A percentile compares a stretch with the other conserved stretches of the same genome.
Evolutionary conservation across 2,329 filamentous ascomycete species (phyloP).

Genomic region (Daldinia sp.): DNA sequence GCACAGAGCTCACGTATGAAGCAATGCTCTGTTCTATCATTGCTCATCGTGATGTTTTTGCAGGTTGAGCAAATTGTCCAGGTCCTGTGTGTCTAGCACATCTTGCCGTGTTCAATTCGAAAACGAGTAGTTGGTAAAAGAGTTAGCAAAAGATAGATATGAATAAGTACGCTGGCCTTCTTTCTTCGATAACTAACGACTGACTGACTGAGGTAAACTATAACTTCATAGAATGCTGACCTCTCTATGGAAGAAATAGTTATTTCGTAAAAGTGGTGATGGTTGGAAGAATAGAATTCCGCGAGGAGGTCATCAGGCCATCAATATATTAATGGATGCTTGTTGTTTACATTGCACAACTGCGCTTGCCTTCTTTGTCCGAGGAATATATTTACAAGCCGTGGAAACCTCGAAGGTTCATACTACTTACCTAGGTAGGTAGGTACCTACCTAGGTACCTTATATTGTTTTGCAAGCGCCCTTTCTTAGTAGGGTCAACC

Average conservation of each 20-base stretch:
- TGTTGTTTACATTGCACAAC: background rate
- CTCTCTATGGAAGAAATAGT: background rate
- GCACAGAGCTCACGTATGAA: background rate
- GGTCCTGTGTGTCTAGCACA: constrained; percentile 25
- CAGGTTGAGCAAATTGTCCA: constrained; percentile 23
- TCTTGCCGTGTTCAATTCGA: constrained; percentile 8
- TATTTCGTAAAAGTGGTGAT: background rate
- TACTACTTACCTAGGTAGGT: background rate
- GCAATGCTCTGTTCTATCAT: constrained; percentile 4
- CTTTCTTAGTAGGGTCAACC: background rate
- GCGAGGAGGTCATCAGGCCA: background rate
- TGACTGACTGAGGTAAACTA: background rate
- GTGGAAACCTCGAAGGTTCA: background rate
- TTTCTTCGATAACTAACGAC: background rate
- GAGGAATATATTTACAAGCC: background rate
- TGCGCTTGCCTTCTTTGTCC: background rate
- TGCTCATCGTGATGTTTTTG: background rate
- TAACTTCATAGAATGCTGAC: background rate
- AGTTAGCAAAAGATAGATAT: background rate
- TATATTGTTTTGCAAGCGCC: background rate
- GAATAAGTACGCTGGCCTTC: background rate
- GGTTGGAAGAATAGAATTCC: background rate
- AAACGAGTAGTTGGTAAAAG: background rate
- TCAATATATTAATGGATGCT: background rate
- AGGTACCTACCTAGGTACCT: background rate